These are phyloP conservation scores for Circinella umbellata DNA, from an alignment of 371 early-diverging fungal species.

Conservation along the genomic window DNA sequence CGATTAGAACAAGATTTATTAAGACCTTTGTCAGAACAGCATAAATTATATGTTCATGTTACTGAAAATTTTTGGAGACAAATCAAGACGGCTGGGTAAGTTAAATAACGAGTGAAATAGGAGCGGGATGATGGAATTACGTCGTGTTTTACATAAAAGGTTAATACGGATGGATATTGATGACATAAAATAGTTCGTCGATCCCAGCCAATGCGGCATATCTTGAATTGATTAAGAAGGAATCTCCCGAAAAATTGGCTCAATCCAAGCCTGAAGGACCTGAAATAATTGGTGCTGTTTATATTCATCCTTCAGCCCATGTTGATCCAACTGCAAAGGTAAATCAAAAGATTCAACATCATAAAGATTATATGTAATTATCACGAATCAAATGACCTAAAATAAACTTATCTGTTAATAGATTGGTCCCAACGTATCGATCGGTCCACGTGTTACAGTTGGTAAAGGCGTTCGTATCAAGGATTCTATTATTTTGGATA, in stretches of 20 bases:
- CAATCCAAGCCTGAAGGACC: slow-evolving; percentile 60
- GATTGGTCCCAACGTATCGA: slow-evolving; percentile 96
- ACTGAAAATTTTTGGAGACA: slow-evolving; percentile 91
- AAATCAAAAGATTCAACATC: slow-evolving; percentile 3
- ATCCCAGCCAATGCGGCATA: slow-evolving; percentile 92
- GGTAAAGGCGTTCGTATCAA: slow-evolving; percentile 95
- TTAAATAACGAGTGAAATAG: not conserved
- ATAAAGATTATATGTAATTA: too few species aligned
- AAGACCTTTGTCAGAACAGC: slow-evolving; percentile 79
- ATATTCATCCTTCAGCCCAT: slow-evolving; percentile 93
- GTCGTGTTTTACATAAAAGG: not conserved
- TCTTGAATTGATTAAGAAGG: slow-evolving; percentile 75
- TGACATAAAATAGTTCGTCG: slow-evolving; percentile 67
- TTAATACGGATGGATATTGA: not conserved
- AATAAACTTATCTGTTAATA: slow-evolving; percentile 16
- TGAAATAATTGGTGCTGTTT: slow-evolving; percentile 90
- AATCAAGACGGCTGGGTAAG: slow-evolving; percentile 91
- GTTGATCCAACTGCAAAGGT: slow-evolving; percentile 93
- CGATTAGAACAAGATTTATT: slow-evolving; percentile 93
- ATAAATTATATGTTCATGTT: slow-evolving; percentile 82
- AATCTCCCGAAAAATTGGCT: slow-evolving; percentile 70
- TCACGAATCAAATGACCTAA: not conserved
- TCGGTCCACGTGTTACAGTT: slow-evolving; percentile 92
- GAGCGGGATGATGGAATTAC: too few species aligned
- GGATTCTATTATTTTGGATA: slow-evolving; percentile 95